These are phyloP conservation scores for Penicillium cinerascens DNA, from an alignment of 495 filamentous ascomycete species.

Conservation along the genomic window DNA sequence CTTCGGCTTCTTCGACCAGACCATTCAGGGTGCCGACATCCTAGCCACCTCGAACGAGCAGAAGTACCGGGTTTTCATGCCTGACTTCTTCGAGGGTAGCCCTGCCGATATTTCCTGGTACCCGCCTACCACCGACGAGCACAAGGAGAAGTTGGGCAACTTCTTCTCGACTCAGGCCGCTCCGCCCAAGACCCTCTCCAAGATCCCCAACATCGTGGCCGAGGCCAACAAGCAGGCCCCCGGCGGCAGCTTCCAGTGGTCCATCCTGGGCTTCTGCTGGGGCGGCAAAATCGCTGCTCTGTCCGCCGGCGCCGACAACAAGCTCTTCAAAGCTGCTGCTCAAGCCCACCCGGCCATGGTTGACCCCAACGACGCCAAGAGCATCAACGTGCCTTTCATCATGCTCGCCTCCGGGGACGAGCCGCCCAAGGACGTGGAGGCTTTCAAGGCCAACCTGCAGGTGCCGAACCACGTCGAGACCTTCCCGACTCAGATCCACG, in stretches of 20 bases:
- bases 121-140: constrained; percentile 77
- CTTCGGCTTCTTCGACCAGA: constrained; percentile 56
- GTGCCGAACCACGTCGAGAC: constrained; percentile 73
- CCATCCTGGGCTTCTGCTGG: constrained; percentile 93
- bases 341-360: constrained; percentile 87
- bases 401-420: constrained; percentile 70
- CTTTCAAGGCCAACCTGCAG: constrained; percentile 65
- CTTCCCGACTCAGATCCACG: constrained; percentile 79
- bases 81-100: constrained; percentile 54
- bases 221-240: constrained; percentile 47
- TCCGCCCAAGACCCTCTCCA: constrained; percentile 57
- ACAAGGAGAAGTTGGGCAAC: constrained; percentile 66
- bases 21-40: constrained; percentile 56
- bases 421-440: constrained; percentile 59
- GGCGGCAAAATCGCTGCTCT: constrained; percentile 78
- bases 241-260: constrained; percentile 62
- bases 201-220: constrained; percentile 60
- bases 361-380: constrained; percentile 65
- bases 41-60: constrained; percentile 44
- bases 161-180: constrained; percentile 74
- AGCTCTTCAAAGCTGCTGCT: constrained; percentile 64
- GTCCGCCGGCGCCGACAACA: constrained; percentile 51
- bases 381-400: constrained; percentile 60
- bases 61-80: constrained; percentile 56
- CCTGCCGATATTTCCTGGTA: constrained; percentile 51